Conservation (phyloP, 257 asterid genomes). For the Solanum paucissectum region DNA sequence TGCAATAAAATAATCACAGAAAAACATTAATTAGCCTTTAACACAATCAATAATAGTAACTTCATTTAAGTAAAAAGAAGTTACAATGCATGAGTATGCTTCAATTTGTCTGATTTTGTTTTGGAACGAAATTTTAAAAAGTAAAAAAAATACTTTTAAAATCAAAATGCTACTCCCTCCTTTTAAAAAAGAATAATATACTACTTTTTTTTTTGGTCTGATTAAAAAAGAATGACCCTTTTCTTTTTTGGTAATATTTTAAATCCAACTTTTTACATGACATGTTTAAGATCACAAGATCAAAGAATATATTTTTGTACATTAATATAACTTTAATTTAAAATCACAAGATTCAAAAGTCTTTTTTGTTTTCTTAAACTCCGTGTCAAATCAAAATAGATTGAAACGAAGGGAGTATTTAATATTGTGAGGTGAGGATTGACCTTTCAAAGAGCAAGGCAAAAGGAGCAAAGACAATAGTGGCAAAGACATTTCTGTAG, state of each 20-base stretch:
- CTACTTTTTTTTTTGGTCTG: no score
- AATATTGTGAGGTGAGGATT: neutral
- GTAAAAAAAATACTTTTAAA: no score
- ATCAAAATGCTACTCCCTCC: neutral
- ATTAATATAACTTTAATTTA: no score
- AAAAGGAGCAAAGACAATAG: constrained; percentile 61
- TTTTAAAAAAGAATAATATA: no score
- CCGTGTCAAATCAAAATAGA: neutral
- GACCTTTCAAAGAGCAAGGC: constrained; percentile 71
- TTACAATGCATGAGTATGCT: neutral
- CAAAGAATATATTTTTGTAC: no score
- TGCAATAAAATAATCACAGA: neutral
- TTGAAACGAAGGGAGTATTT: no score
- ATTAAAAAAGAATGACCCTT: neutral
- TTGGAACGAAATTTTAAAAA: neutral
- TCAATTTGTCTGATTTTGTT: neutral
- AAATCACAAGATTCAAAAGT: no score
- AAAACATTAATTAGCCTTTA: neutral
- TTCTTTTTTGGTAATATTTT: no score
- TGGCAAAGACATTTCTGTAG: constrained; percentile 59
- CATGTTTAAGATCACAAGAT: neutral
- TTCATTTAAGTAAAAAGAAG: neutral
- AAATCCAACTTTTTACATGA: no score
- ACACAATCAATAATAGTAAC: neutral
- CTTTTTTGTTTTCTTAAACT: no score